phyloP scores from a whole-genome alignment of 306 rosid species.

The Sicyos edulis region DNA sequence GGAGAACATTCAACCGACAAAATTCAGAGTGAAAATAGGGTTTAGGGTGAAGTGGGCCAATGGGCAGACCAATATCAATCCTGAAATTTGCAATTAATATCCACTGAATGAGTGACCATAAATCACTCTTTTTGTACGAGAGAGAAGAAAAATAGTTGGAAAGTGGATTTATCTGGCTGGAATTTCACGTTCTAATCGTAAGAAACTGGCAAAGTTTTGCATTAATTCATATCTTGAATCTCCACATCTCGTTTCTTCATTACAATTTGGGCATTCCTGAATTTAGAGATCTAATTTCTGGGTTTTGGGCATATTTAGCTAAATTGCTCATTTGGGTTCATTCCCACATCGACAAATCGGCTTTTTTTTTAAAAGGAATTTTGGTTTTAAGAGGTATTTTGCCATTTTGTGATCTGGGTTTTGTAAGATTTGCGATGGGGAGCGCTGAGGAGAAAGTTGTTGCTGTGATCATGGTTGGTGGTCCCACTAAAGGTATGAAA shows the following conservation, averaged over 20 bases:
- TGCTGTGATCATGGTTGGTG: slow-evolving; percentile 97
- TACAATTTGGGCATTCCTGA: background rate
- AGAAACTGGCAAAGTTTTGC: background rate
- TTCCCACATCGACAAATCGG: slow-evolving; percentile 14
- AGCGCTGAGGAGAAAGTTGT: slow-evolving; percentile 65
- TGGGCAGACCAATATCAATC: background rate
- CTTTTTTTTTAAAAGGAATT: background rate
- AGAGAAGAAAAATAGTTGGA: background rate
- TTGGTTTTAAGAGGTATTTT: background rate
- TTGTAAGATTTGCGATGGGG: slow-evolving; percentile 37
- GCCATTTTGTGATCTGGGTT: slow-evolving; percentile 39
- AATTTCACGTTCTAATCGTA: background rate
- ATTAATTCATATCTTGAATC: background rate
- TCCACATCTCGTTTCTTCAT: background rate
- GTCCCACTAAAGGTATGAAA: slow-evolving; percentile 86
- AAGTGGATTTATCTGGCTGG: slow-evolving; percentile 5
- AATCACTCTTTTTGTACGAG: background rate
- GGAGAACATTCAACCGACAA: slow-evolving; percentile 1
- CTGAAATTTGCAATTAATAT: background rate
- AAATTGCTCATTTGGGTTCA: slow-evolving; percentile 14
- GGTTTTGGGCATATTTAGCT: background rate
- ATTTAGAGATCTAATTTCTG: slow-evolving; percentile 5
- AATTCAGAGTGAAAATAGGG: background rate
- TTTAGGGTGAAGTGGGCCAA: slow-evolving; percentile 10
- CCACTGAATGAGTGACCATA: background rate